Conservation (phyloP, 768 basidiomycete species). For the Podaxis pistillaris region DNA sequence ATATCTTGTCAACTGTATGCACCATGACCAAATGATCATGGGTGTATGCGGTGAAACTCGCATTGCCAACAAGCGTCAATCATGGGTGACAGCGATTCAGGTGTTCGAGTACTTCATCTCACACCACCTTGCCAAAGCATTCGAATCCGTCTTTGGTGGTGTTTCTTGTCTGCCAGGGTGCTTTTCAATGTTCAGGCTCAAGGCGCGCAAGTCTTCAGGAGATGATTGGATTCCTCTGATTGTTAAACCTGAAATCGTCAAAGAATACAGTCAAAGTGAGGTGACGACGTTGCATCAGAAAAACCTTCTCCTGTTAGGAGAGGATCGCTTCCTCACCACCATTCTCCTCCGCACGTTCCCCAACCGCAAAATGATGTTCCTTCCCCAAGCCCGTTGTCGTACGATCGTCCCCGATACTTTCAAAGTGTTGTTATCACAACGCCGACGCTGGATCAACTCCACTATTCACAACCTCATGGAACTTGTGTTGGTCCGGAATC, state of each 20-base stretch:
- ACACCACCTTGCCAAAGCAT: constrained; percentile 96
- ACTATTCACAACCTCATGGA: constrained; percentile 99
- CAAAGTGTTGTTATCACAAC: constrained; percentile 88
- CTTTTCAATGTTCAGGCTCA: constrained; percentile 99
- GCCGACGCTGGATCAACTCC: constrained; percentile 99
- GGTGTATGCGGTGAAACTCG: constrained; percentile 98
- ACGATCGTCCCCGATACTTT: constrained; percentile 98
- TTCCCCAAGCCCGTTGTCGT: constrained; percentile 92
- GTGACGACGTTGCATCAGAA: constrained; percentile 97
- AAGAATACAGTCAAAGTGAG: constrained; percentile 93
- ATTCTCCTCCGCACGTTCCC: constrained; percentile 96
- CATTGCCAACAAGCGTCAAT: constrained; percentile 96
- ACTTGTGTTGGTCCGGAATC: constrained; percentile 91
- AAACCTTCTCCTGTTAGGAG: constrained; percentile 92
- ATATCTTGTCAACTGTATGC: constrained; percentile 96
- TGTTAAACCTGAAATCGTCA: constrained; percentile 94
- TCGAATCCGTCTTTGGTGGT: constrained; percentile 99
- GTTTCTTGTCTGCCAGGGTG: constrained; percentile 99
- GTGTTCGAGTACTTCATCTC: constrained; percentile 99
- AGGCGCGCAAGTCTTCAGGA: constrained; percentile 82
- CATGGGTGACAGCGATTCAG: constrained; percentile 98
- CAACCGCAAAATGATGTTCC: constrained; percentile 99
- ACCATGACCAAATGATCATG: constrained; percentile 99
- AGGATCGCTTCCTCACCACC: constrained; percentile 98
- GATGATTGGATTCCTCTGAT: constrained; percentile 99